Percentiles rank a stretch among this genome's conserved stretches.
Evolutionary conservation across 805 yeast genomes (phyloP).

Genomic region (Limtongia smithiae): DNA sequence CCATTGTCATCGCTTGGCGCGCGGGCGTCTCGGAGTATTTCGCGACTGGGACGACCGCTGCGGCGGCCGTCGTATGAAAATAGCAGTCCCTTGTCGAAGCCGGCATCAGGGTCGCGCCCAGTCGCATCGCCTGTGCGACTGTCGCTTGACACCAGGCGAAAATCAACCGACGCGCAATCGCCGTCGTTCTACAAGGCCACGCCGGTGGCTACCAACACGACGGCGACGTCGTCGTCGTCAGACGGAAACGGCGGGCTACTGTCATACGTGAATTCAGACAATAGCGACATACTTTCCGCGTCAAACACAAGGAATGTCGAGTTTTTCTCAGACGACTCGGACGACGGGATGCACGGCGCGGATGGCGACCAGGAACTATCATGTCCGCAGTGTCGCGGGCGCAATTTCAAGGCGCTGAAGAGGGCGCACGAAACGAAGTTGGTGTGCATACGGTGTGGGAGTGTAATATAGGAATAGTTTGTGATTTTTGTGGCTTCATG

Average conservation of each 20-base stretch:
- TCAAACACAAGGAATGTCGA: too few relatives aligned
- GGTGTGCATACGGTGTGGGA: slow-evolving; percentile 18
- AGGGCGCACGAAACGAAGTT: slow-evolving; percentile 19
- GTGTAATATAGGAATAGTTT: slow-evolving; percentile 1
- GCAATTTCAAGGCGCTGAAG: slow-evolving; percentile 20
- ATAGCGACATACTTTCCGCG: neutral
- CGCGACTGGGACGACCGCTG: slow-evolving; percentile 7
- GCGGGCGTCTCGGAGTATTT: slow-evolving; percentile 6
- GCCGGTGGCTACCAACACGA: neutral
- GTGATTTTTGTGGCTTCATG: too few relatives aligned
- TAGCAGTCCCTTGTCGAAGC: neutral
- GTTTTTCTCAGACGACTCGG: slow-evolving; percentile 5
- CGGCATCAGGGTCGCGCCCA: neutral
- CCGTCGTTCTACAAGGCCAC: too few relatives aligned
- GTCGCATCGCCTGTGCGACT: neutral
- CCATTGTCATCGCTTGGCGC: neutral
- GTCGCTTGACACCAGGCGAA: too few relatives aligned
- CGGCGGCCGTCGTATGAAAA: neutral
- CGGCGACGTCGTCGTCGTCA: neutral
- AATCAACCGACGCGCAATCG: too few relatives aligned
- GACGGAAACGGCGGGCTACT: neutral
- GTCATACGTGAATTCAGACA: neutral
- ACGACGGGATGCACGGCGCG: neutral
- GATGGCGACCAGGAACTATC: slow-evolving; percentile 11
- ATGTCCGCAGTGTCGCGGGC: slow-evolving; percentile 18